Percentiles rank a stretch among this genome's conserved stretches.
phyloP scores from a whole-genome alignment of 2,329 filamentous ascomycete species.

The Lecanicillium sp. region DNA sequence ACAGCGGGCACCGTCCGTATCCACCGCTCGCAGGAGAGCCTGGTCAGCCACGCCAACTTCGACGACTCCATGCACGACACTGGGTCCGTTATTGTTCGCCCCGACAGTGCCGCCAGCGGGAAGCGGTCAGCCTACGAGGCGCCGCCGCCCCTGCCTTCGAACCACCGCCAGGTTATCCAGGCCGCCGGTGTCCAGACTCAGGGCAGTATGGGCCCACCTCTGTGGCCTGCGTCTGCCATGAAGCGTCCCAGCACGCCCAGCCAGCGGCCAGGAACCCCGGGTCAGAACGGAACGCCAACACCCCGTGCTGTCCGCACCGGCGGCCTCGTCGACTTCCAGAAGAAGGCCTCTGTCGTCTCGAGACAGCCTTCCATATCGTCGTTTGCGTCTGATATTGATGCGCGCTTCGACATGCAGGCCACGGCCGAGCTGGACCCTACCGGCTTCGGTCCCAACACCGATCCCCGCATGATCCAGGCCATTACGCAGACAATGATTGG shows the following conservation, averaged over 20 bases:
- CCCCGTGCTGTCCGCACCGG: slow-evolving; percentile 44
- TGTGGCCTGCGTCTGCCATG: slow-evolving; percentile 69
- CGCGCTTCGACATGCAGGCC: slow-evolving; percentile 71
- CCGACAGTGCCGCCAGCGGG: slow-evolving; percentile 67
- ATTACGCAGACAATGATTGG: slow-evolving; percentile 99
- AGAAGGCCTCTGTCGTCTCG: slow-evolving; percentile 28
- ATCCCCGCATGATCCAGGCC: slow-evolving; percentile 97
- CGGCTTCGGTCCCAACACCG: slow-evolving; percentile 66
- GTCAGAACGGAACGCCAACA: slow-evolving; percentile 52
- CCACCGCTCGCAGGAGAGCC: slow-evolving; percentile 44
- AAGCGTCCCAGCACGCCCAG: slow-evolving; percentile 58
- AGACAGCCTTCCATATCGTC: slow-evolving; percentile 82
- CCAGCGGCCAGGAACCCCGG: slow-evolving; percentile 39
- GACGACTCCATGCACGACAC: slow-evolving; percentile 36
- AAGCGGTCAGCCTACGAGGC: slow-evolving; percentile 33
- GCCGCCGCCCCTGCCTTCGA: slow-evolving; percentile 68
- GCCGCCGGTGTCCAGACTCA: slow-evolving; percentile 50
- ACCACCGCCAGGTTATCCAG: slow-evolving; percentile 80
- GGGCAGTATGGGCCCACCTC: slow-evolving; percentile 74
- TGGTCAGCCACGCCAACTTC: slow-evolving; percentile 34
- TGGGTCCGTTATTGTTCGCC: slow-evolving; percentile 41
- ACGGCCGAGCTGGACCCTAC: slow-evolving; percentile 44
- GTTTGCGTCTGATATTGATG: slow-evolving; percentile 89
- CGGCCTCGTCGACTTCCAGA: slow-evolving; percentile 45
- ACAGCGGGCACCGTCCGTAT: slow-evolving; percentile 38